phyloP scores from a whole-genome alignment of 1,139 yeast species.

The Blastobotrys ciferrii region DNA sequence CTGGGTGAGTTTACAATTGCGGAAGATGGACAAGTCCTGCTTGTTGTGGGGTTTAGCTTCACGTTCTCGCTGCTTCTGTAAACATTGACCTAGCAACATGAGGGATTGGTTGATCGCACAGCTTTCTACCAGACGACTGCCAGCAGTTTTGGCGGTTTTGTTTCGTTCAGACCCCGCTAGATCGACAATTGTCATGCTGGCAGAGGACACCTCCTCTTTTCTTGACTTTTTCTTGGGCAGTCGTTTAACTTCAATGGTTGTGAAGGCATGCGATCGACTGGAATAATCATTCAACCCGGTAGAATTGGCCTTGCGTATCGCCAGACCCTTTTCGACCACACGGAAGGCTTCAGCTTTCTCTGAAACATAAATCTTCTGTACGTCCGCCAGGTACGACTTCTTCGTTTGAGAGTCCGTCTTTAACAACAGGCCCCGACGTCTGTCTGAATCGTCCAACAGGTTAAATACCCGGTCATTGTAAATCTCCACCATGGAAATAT shows the following conservation, averaged over 20 bases:
- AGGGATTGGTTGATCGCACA: slow-evolving; percentile 46
- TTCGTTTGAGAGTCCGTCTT: slow-evolving; percentile 29
- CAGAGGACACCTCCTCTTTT: slow-evolving; percentile 15
- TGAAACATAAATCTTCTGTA: slow-evolving; percentile 31
- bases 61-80: slow-evolving; percentile 38
- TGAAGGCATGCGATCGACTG: slow-evolving; percentile 43
- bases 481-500: slow-evolving; percentile 37
- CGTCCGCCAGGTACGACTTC: slow-evolving; percentile 26
- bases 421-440: slow-evolving; percentile 26
- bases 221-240: slow-evolving; percentile 22
- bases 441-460: slow-evolving; percentile 26
- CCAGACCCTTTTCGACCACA: slow-evolving; percentile 32
- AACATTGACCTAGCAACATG: slow-evolving; percentile 49
- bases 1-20: slow-evolving; percentile 49
- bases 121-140: slow-evolving; percentile 45
- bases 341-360: slow-evolving; percentile 31
- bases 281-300: slow-evolving; percentile 37
- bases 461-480: slow-evolving; percentile 38
- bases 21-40: slow-evolving; percentile 36
- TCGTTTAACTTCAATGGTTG: slow-evolving; percentile 36
- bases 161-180: slow-evolving; percentile 52
- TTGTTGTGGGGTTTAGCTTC: slow-evolving; percentile 21
- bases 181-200: slow-evolving; percentile 46
- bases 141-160: slow-evolving; percentile 44
- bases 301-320: slow-evolving; percentile 33